Evolutionary conservation across 1,139 yeast species (phyloP).

Genomic region (Zygoascus meyerae): DNA sequence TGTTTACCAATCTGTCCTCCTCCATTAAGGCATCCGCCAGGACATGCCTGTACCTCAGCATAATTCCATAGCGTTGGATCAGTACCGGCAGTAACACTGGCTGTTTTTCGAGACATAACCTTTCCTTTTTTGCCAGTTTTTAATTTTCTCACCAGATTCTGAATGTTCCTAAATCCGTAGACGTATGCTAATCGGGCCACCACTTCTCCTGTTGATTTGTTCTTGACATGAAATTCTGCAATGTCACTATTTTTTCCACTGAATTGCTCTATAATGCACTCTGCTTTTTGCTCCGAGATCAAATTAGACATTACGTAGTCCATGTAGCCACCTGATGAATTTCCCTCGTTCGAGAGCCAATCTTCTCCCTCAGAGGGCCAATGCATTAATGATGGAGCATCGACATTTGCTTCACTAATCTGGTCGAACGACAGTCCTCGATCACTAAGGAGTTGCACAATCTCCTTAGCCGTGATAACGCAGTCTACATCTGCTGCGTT

Average conservation of each 20-base stretch:
- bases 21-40: constrained; percentile 95
- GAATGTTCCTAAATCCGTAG: constrained; percentile 91
- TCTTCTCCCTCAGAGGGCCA: constrained; percentile 28
- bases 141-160: constrained; percentile 79
- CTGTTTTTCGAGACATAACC: constrained; percentile 17
- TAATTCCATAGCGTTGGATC: constrained; percentile 71
- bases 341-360: constrained; percentile 74
- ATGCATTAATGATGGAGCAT: background rate
- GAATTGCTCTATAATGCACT: constrained; percentile 26
- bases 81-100: constrained; percentile 13
- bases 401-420: constrained; percentile 15
- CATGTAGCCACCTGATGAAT: constrained; percentile 76
- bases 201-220: constrained; percentile 31
- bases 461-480: constrained; percentile 86
- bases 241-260: constrained; percentile 75
- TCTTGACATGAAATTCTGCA: constrained; percentile 55
- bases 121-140: constrained; percentile 36
- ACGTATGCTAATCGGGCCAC: constrained; percentile 63
- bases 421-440: constrained; percentile 28
- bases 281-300: constrained; percentile 21
- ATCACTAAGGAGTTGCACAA: constrained; percentile 64
- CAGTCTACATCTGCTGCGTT: constrained; percentile 70
- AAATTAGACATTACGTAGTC: constrained; percentile 24
- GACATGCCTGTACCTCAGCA: constrained; percentile 97
- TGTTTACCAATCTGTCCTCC: constrained; percentile 81